phyloP scores from a whole-genome alignment of 306 rosid genomes.

The Dryas alaskensis region DNA sequence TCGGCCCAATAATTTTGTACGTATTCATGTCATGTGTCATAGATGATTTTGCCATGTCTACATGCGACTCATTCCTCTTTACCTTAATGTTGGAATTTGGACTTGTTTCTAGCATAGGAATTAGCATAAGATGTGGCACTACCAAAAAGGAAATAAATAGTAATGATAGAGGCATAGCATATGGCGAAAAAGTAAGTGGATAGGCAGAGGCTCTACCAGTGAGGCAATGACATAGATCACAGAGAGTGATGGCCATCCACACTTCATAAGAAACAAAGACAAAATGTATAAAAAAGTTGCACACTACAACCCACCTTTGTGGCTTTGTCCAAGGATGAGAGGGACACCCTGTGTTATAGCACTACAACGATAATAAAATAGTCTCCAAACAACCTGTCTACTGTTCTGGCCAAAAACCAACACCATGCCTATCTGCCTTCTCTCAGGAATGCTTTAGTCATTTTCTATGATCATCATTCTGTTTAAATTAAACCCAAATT shows the following conservation, averaged over 20 bases:
- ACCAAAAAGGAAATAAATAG: background rate
- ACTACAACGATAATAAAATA: background rate
- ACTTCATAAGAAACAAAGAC: too few relatives aligned
- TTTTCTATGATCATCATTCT: background rate
- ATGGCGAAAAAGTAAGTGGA: background rate
- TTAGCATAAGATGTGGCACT: background rate
- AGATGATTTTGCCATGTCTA: too few relatives aligned
- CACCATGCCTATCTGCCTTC: too few relatives aligned
- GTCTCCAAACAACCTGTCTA: background rate
- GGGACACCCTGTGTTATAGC: constrained; percentile 7
- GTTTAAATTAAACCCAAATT: too few relatives aligned
- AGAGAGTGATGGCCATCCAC: too few relatives aligned
- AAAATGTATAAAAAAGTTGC: too few relatives aligned
- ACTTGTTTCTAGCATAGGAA: background rate
- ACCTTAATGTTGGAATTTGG: too few relatives aligned
- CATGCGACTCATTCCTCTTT: background rate
- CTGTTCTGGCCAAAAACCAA: background rate
- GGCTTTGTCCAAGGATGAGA: background rate
- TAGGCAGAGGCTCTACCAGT: background rate
- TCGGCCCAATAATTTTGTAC: too few relatives aligned
- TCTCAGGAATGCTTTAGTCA: background rate
- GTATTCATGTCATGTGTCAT: too few relatives aligned
- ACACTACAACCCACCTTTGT: background rate
- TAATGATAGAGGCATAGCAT: background rate
- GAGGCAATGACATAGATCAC: background rate